Evolutionary conservation across 345 rosid species (phyloP).

Genomic region (Salix exigua): DNA sequence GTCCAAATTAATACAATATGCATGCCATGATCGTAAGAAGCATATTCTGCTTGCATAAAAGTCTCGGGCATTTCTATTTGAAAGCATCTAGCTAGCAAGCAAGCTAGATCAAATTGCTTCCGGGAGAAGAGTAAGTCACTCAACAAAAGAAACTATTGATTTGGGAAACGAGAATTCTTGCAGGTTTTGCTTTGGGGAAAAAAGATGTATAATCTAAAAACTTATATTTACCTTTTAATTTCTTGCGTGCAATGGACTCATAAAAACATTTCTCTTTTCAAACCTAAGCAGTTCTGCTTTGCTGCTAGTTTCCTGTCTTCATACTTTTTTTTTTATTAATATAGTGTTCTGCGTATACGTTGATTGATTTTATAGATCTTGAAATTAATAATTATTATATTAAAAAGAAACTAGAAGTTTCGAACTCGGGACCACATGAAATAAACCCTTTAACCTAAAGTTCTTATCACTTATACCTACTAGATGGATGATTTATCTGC

Average conservation of each 20-base stretch:
- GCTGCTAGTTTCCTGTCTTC: neutral
- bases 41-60: neutral
- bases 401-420: accelerated
- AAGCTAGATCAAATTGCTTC: neutral
- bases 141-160: neutral
- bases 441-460: accelerated
- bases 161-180: neutral
- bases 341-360: no score
- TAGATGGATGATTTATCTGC: no score
- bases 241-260: neutral
- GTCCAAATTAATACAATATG: neutral
- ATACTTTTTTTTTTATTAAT: neutral
- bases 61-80: neutral
- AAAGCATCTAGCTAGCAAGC: neutral
- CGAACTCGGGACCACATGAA: accelerated
- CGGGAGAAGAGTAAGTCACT: neutral
- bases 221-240: neutral
- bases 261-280: neutral
- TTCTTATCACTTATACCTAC: no score
- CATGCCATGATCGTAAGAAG: slow-evolving; percentile 7
- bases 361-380: no score
- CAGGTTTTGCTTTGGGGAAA: neutral
- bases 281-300: neutral
- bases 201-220: neutral
- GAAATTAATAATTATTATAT: no score